Conservation (phyloP, 2,329 filamentous ascomycete species). For the Aspergillus calidoustus region DNA sequence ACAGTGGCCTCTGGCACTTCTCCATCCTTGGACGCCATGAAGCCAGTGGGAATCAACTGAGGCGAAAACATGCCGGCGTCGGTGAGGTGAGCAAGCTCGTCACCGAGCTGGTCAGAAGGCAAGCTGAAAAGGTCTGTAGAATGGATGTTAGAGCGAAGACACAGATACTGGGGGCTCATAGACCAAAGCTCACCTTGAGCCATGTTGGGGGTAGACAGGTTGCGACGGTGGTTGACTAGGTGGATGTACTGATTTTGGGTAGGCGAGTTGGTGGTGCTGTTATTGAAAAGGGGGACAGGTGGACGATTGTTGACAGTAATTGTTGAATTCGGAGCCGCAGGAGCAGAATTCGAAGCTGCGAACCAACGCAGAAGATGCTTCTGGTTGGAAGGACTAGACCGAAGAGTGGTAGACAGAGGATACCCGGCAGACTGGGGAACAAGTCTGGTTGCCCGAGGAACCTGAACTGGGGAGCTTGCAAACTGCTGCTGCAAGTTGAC, state of each 20-base stretch:
- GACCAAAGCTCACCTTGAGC: slow-evolving; percentile 36
- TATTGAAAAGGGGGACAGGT: slow-evolving; percentile 46
- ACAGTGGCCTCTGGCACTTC: slow-evolving; percentile 63
- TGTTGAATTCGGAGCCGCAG: slow-evolving; percentile 45
- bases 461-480: slow-evolving; percentile 41
- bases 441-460: slow-evolving; percentile 47
- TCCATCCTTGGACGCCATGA: slow-evolving; percentile 53
- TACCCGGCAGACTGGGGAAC: slow-evolving; percentile 44
- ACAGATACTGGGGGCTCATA: neutral
- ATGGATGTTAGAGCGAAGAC: slow-evolving; percentile 27
- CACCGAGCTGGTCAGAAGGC: slow-evolving; percentile 30
- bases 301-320: slow-evolving; percentile 41
- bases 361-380: slow-evolving; percentile 38
- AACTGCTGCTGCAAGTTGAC: slow-evolving; percentile 43
- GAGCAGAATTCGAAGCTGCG: slow-evolving; percentile 34
- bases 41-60: slow-evolving; percentile 32
- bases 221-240: slow-evolving; percentile 35
- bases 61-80: slow-evolving; percentile 33
- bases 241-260: slow-evolving; percentile 36
- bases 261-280: slow-evolving; percentile 33
- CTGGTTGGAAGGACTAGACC: slow-evolving; percentile 40
- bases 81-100: slow-evolving; percentile 31
- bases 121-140: slow-evolving; percentile 36
- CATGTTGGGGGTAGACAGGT: slow-evolving; percentile 47
- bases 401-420: slow-evolving; percentile 44